phyloP scores from a whole-genome alignment of 257 asterid genomes.

The Anisodus acutangulus region DNA sequence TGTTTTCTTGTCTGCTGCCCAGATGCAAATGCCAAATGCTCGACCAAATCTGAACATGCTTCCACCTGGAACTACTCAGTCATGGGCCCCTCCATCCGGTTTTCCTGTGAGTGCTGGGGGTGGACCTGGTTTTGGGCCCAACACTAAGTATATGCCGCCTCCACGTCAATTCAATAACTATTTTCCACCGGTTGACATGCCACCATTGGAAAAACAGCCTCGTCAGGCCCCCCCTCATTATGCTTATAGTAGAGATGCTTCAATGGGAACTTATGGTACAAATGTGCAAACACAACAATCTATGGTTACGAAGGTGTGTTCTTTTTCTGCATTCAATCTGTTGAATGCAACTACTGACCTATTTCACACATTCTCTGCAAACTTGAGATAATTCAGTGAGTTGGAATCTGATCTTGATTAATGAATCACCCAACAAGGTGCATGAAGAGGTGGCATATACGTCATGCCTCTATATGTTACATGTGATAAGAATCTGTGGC shows the following conservation, averaged over 20 bases:
- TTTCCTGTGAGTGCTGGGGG: constrained; percentile 31
- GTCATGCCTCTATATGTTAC: neutral
- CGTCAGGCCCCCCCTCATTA: constrained; percentile 25
- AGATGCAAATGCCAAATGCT: constrained; percentile 37
- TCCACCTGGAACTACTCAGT: constrained; percentile 30
- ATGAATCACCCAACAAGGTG: neutral
- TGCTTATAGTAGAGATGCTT: constrained; percentile 32
- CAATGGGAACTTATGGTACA: constrained; percentile 29
- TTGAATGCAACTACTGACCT: neutral
- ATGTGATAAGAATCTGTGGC: neutral
- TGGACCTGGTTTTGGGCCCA: constrained; percentile 35
- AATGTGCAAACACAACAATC: constrained; percentile 49
- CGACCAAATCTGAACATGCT: constrained; percentile 32
- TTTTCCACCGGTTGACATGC: constrained; percentile 31
- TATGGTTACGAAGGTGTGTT: constrained; percentile 67
- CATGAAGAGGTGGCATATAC: constrained; percentile 11
- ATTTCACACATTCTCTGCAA: neutral
- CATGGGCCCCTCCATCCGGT: constrained; percentile 33
- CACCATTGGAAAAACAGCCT: constrained; percentile 33
- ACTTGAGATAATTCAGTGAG: constrained; percentile 3
- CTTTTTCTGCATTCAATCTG: neutral
- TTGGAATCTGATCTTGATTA: neutral
- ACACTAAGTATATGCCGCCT: constrained; percentile 31
- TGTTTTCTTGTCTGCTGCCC: constrained; percentile 23
- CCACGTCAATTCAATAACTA: constrained; percentile 31